Evolutionary conservation across 495 filamentous ascomycete species (phyloP), one percentile per base, ranked within the genome.

Genomic region (Podospora sp.): DNA sequence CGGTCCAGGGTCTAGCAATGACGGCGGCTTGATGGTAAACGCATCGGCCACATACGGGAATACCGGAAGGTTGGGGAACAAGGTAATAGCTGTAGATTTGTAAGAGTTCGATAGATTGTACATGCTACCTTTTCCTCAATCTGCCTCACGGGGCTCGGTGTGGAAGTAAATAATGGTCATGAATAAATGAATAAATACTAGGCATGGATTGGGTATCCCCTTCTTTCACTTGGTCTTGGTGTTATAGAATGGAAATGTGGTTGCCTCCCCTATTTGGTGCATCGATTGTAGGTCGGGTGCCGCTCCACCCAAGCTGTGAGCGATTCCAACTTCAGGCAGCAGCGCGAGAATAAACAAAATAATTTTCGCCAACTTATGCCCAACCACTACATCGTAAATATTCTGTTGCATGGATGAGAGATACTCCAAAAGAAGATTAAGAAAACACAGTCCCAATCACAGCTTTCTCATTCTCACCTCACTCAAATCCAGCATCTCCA

Each of bases 11-110:
- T 87, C 90, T 1, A 33, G 29, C 29, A 87, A 87, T 72, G 81
- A 79, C 53, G 86, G 84, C 22, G 83, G 81, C 0, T 75, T 92
- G 72, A 82, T 95, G 85, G 85, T 94, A 9, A 96, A 96, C 78
- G 92, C 92, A 2, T 85, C 91, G 0, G 84, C 91, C 71, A 90
- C 90, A 81, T 86, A 89, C 75, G 82, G 84, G 14, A 87, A 85
- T 60, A 89, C 86, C 11, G 90, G 89, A 4, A 83, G 82, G 70
- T 73, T 95, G 66, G 78, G 81, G 16, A 93, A 91, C 72, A 76
- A 79, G 56, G 72, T 69, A 0, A 65, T 64, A 26, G 73, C 77
- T 14, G 72, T 79, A 22, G 70, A 77, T 20, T 63, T 79, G 61
- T 79, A 33, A 33, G n/a, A n/a, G n/a, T n/a, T n/a, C n/a, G n/a